These are phyloP conservation scores for Papiliotrema fonsecae DNA, from an alignment of 1,284 basidiomycete species.

Conservation along the genomic window DNA sequence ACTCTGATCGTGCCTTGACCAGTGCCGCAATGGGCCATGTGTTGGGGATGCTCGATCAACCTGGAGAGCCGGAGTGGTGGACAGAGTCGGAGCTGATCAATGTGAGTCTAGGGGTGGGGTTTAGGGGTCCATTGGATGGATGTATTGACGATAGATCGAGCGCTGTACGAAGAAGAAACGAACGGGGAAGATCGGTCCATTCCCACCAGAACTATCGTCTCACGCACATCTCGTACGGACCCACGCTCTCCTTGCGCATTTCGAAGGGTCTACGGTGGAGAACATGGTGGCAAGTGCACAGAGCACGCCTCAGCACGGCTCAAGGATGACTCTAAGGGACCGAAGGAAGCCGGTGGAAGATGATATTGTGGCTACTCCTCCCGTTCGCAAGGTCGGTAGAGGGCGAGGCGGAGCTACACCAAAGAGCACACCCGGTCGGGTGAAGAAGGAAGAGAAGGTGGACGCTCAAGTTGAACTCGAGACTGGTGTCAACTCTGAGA, in stretches of 20 bases:
- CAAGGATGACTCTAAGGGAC: conserved; percentile 58
- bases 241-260: conserved; percentile 49
- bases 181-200: conserved; percentile 51
- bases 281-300: conserved; percentile 9
- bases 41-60: conserved; percentile 58
- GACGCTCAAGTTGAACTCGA: not conserved
- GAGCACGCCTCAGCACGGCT: conserved; percentile 32
- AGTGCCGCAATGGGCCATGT: conserved; percentile 78
- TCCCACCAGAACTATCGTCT: conserved; percentile 51
- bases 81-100: conserved; percentile 58
- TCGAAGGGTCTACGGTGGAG: conserved; percentile 40
- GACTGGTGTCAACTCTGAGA: not conserved
- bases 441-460: not conserved
- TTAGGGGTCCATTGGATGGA: not conserved
- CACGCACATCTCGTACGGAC: conserved; percentile 60
- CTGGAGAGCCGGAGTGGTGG: conserved; percentile 63
- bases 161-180: conserved; percentile 56
- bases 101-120: too few relatives aligned
- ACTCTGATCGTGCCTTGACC: conserved; percentile 79
- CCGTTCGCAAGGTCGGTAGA: not conserved
- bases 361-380: conserved; percentile 5
- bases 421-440: not conserved
- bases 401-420: not conserved
- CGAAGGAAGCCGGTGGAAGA: conserved; percentile 47
- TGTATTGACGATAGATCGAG: conserved; percentile 58